Evolutionary conservation across 2,329 filamentous ascomycete genomes (phyloP), one percentile per base, ranked within the genome.

Genomic region (Cryphonectria parasitica): DNA sequence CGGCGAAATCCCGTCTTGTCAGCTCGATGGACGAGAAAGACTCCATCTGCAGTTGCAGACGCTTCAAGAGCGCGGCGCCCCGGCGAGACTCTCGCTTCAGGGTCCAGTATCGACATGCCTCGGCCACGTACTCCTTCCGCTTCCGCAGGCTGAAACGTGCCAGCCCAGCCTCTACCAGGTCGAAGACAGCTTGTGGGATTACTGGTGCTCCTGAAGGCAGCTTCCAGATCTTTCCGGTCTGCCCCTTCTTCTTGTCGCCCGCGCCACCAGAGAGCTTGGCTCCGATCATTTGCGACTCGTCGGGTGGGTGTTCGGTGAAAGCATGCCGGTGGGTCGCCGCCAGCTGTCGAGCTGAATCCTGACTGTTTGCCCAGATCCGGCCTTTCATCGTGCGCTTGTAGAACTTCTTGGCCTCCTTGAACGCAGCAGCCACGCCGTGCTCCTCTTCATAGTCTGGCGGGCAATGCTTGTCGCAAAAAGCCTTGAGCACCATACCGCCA

Each of bases 21-120:
- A 99, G 91, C 81, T 99, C 96, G 92, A 98, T 97, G 0, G 94
- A 97, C 8, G 95, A 95, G 80, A 98, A 99, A 0, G 94, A 93
- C 80, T 98, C 95, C 87, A 98, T 92, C 80, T 98, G 95, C 70
- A 98, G 83, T 79, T 99, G 96, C 28, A 99, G 86, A 49, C 96
- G 90, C 82, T 98, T 98, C 71, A 99, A 87, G 69, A 99, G 85
- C 4, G 96, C 94, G 41, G 96, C 96, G 63, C 96, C 96, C 71
- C 96, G 88, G 45, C 96, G 90, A 73, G 95, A 93, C 80, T 99
- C 96, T 69, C 96, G 90, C 83, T 99, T 99, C 73, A 99, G 82
- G 0, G 96, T 98, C 96, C 96, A 99, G 81, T 98, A 99, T 75
- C 94, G 94, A 82, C 95, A 98, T 1, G 93, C 93, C 80, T 98